Evolutionary conservation across 164 flowering plant species (phyloP), one percentile per base, ranked within the genome.

Genomic region (Akebia trifoliata): DNA sequence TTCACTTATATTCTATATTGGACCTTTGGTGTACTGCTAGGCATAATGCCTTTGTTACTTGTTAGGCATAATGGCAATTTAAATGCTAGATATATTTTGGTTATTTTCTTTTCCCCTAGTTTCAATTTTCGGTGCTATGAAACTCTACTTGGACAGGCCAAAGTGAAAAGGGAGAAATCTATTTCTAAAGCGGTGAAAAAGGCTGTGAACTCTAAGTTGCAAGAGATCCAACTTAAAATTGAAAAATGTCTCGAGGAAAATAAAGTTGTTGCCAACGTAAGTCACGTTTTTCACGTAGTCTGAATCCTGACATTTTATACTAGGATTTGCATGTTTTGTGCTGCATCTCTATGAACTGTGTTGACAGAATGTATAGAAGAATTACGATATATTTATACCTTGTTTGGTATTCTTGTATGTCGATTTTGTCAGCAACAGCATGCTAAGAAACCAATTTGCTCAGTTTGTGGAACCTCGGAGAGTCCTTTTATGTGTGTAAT

Each of bases 401-500:
- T n/a, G n/a, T n/a, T n/a, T n/a, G n/a, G n/a, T n/a, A n/a, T 53
- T 54, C 75, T 86, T 95, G 98, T 92, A 6, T 92, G 98, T 54
- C 84, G 76, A 59, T 74, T 83, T 59, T 85, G 86, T 69, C 92
- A 85, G 74, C 85, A 81, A 69, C 90, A 85, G 61, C n/a, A n/a
- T n/a, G 83, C 81, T 65, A 85, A 82, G 64, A 81, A 71, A 63
- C 90, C 85, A 56, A 50, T 82, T 11, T 92, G 98, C 60, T 78
- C 76, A 69, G 74, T 76, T 56, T 92, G 98, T 81, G 84, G 77
- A 66, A 85, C 89, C 51, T 50, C 69, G 52, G 85, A 83, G 61
- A 78, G 86, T 72, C 73, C 82, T 28, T 92, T 96, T 93, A 78
- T 82, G 29, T 92, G 98, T 53, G 46, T 92, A 51, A 86, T 92